Percentiles rank a stretch among this genome's conserved stretches.
Evolutionary conservation across 805 yeast species (phyloP).

Genomic region (Clavispora santaluciae): DNA sequence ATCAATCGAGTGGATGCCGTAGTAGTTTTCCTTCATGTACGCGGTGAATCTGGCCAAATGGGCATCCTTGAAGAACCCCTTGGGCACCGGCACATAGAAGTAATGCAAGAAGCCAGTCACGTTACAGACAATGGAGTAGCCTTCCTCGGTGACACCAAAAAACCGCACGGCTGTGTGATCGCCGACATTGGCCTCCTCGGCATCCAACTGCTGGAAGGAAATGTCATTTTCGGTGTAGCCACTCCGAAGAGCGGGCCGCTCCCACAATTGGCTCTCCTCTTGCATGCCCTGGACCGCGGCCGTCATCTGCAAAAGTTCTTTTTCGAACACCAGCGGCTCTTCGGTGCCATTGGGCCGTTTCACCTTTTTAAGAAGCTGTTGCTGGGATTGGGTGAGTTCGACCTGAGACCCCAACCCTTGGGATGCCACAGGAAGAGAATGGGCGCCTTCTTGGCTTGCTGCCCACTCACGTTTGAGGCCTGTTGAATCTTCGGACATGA

Average conservation of each 20-base stretch:
- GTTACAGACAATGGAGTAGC: conserved; percentile 84
- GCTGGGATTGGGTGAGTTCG: conserved; percentile 26
- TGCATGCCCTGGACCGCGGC: conserved; percentile 16
- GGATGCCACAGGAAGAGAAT: conserved; percentile 30
- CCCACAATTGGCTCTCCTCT: conserved; percentile 39
- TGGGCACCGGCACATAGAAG: conserved; percentile 87
- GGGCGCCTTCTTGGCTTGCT: conserved; percentile 20
- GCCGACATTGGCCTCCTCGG: conserved; percentile 69
- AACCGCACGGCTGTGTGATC: conserved; percentile 68
- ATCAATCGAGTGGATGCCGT: conserved; percentile 62
- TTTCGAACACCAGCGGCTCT: conserved; percentile 30
- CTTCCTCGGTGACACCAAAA: conserved; percentile 88
- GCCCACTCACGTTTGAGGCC: conserved; percentile 10
- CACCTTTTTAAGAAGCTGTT: conserved; percentile 30
- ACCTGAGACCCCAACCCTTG: conserved; percentile 16
- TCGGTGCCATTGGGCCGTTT: conserved; percentile 28
- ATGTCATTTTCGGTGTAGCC: conserved; percentile 48
- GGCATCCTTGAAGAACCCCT: conserved; percentile 59
- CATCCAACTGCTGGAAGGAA: conserved; percentile 88
- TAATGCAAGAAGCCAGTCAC: conserved; percentile 88
- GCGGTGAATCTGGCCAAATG: conserved; percentile 42
- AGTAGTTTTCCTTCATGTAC: conserved; percentile 44
- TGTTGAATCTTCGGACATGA: conserved; percentile 1
- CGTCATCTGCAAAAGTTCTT: conserved; percentile 16
- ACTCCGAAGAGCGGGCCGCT: conserved; percentile 53